phyloP scores from a whole-genome alignment of 2,329 filamentous ascomycete species.

The Fonsecaea multimorphosa region DNA sequence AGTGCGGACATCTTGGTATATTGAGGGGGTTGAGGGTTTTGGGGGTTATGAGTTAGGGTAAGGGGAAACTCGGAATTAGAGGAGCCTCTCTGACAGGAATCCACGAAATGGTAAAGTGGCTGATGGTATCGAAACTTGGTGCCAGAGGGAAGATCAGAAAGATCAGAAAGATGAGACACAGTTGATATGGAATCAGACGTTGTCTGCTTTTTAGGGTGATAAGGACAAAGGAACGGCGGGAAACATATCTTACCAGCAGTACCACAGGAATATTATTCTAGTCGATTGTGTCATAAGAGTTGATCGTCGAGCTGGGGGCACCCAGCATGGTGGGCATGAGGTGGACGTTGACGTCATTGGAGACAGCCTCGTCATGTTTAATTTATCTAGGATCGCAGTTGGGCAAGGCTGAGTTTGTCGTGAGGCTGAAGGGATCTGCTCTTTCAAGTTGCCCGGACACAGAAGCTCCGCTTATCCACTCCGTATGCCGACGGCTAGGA shows the following conservation, averaged over 20 bases:
- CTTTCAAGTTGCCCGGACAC: neutral
- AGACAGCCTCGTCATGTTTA: neutral
- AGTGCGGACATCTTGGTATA: slow-evolving; percentile 33
- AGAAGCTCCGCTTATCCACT: neutral
- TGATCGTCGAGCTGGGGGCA: neutral
- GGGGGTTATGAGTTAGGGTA: neutral
- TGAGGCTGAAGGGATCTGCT: neutral
- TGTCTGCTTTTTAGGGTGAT: neutral
- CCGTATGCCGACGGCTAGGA: too few relatives aligned
- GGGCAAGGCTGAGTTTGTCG: neutral
- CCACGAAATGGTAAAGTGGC: neutral
- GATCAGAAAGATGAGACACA: neutral
- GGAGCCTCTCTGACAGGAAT: neutral
- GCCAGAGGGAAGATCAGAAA: neutral
- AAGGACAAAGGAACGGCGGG: neutral
- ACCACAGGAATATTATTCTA: neutral
- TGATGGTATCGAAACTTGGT: neutral
- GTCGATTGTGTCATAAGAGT: neutral
- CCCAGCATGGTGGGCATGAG: neutral
- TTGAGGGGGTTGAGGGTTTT: neutral
- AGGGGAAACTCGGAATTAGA: neutral
- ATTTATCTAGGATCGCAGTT: neutral
- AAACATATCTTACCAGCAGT: neutral
- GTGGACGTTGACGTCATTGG: neutral
- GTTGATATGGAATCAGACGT: neutral